Conservation (phyloP, 2,329 filamentous ascomycete species). For the Apiospora sp. region DNA sequence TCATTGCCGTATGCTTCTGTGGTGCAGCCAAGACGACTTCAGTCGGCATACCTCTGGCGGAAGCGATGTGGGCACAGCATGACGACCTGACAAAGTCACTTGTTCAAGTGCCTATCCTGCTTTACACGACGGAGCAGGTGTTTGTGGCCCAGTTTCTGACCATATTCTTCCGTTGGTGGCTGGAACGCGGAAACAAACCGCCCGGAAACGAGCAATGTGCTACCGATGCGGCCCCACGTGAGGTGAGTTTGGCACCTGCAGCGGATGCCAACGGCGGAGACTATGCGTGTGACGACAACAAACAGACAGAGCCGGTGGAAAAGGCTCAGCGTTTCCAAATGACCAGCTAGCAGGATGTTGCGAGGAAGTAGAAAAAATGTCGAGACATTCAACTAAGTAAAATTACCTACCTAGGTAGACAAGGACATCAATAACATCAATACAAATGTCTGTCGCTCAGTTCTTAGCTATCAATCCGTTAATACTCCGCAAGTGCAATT, state of each 20-base stretch:
- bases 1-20: slow-evolving; percentile 77
- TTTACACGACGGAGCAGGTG: slow-evolving; percentile 67
- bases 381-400: background rate
- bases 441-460: no score
- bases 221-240: slow-evolving; percentile 1
- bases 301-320: background rate
- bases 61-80: slow-evolving; percentile 70
- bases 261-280: background rate
- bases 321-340: background rate
- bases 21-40: slow-evolving; percentile 77
- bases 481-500: no score
- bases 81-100: slow-evolving; percentile 62
- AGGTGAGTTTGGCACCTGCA: background rate
- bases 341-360: background rate
- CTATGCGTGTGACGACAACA: slow-evolving; percentile 2
- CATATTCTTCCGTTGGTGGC: slow-evolving; percentile 55
- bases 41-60: slow-evolving; percentile 72
- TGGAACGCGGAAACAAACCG: slow-evolving; percentile 42
- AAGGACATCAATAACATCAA: background rate
- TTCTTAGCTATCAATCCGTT: no score
- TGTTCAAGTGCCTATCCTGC: slow-evolving; percentile 69
- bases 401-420: background rate
- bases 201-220: slow-evolving; percentile 34
- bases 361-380: background rate
- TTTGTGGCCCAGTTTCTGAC: slow-evolving; percentile 43